Evolutionary conservation across 108 stramenopile species (phyloP), one percentile per base, ranked within the genome.

Genomic region (Licmophora abbreviata): DNA sequence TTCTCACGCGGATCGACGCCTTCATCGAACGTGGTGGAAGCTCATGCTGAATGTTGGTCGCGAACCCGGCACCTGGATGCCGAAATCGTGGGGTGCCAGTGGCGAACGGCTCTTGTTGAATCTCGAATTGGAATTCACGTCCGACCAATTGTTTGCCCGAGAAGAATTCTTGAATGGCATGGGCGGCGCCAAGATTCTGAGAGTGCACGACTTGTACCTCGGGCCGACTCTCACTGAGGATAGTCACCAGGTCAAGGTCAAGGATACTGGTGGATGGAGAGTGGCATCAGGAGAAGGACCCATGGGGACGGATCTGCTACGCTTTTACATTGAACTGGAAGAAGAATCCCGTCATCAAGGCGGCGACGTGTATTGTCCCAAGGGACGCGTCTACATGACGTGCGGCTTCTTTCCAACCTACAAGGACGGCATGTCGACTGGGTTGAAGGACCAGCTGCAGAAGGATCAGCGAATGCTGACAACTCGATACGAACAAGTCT

Each of bases 21-120:
- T n/a, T n/a, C n/a, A n/a, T n/a, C 58, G 62, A 1, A 83, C 74
- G 4, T 55, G 58, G 11, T 89, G 88, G 88, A 76, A 76, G 40
- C 38, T 89, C 22, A 64, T 65, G 25, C 58, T 83, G 21, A 68
- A 71, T 54, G 59, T 89, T 36, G 83, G 83, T 23, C 63, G 88
- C 41, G 81, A 82, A 48, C 64, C 64, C 2, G 82, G 77, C 44
- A 83, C 83, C 18, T 81, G 83, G 83, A 89, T 89, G 88, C 87
- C 87, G n/a, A 59, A 65, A 49, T 54, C 56, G 10, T 88, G 87
- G 87, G 87, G 87, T 0, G 53, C 37, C 8, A 64, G 58, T 36
- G 87, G 81, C 5, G 65, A 77, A 14, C 72, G 79, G 28, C 55
- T 89, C 29, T 54, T 58, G 24, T 42, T 89, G 31, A 58, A 77